Evolutionary conservation across 2,329 filamentous ascomycete species (phyloP).

Genomic region (Colletotrichum simmondsii): DNA sequence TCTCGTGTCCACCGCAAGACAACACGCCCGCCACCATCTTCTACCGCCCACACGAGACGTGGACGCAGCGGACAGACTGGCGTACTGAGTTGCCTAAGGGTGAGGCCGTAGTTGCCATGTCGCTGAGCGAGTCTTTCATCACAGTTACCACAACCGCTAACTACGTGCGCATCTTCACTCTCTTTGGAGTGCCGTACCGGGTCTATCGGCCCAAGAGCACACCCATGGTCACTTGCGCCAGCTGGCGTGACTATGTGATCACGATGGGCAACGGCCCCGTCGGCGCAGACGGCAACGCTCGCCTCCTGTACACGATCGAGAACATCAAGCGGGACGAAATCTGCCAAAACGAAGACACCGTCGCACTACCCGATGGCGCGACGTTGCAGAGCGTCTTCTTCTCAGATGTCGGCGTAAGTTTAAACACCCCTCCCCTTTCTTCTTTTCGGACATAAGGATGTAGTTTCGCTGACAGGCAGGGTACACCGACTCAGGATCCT

Average conservation of each 20-base stretch:
- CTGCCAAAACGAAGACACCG: constrained; percentile 93
- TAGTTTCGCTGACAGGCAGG: constrained; percentile 16
- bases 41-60: constrained; percentile 96
- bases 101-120: constrained; percentile 89
- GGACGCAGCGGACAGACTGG: constrained; percentile 93
- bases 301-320: constrained; percentile 90
- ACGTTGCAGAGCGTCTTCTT: constrained; percentile 89
- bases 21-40: constrained; percentile 83
- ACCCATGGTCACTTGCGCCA: constrained; percentile 91
- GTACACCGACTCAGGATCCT: constrained; percentile 71
- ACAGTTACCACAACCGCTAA: constrained; percentile 87
- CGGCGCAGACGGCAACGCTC: constrained; percentile 79
- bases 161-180: constrained; percentile 92
- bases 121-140: constrained; percentile 89
- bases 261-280: constrained; percentile 94
- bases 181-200: constrained; percentile 89
- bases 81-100: constrained; percentile 85
- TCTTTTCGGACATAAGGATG: background rate
- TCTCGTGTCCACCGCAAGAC: constrained; percentile 76
- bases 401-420: constrained; percentile 84
- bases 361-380: constrained; percentile 81
- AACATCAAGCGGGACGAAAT: constrained; percentile 94
- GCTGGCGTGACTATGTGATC: constrained; percentile 96
- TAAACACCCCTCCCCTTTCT: background rate
- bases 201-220: constrained; percentile 92